Base-by-base conservation (phyloP, 2,329 filamentous ascomycete genomes). In the Diaporthe sp. region DNA sequence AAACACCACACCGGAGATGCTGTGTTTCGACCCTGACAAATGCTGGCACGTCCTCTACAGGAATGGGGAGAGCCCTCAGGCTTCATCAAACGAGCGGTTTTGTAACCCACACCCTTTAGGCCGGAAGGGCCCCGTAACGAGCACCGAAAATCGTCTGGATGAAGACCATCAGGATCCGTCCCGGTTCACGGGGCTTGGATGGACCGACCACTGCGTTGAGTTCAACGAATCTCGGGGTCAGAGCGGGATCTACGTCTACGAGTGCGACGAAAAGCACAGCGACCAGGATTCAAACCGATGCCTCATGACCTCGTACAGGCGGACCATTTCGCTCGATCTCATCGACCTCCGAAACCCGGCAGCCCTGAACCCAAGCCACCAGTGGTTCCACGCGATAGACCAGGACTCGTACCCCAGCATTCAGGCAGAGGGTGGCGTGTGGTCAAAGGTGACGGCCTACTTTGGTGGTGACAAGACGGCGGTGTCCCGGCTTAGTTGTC, bases 241-340 rank as follows among this genome's bases (percentile, higher is more conserved):
- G 33, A 58, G 55, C 22, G 55, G 55, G 8, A 25, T 58, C 33
- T 58, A 58, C 55, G 33, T 58, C 22, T 58, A 58, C 12, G 55
- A 58, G 30, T 58, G 55, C 55, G 33, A 58, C 22, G 55, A 38
- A 3, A 38, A 58, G 30, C 55, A 58, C 55, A 15, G 38, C 33
- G 10, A 19, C 10, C 19, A 58, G 33, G 55, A 25, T 6, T 12
- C 30, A 58, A 38, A 19, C 10, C 55, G 33, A n/a, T 58, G 55
- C 55, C 55, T 58, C 30, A 58, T 58, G 55, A 58, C 55, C 22
- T 58, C 55, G 13, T 58, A 58, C 12, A 38, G 54, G 33, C 55
- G 55, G 12, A 58, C 55, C 12, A 58, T 58, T 9, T 2, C 6
- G 55, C 55, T 58, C 33, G 55, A 33, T 13, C 19, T 22, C 1